phyloP scores from a whole-genome alignment of 192 early-diverging fungal genomes.

The Backusella tuberculispora region DNA sequence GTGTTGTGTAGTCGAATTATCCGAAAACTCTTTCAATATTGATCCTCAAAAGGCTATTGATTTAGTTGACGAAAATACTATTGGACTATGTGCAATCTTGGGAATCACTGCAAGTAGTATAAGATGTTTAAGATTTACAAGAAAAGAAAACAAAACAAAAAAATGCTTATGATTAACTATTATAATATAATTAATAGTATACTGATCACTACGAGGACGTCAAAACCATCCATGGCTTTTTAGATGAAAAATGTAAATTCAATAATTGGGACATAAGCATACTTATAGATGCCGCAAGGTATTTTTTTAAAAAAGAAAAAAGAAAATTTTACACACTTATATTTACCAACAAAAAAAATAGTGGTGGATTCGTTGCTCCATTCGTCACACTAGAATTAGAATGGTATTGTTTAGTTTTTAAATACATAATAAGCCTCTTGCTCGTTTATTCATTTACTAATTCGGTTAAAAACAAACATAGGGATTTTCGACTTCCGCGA shows the following conservation, averaged over 20 bases:
- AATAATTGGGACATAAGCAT: constrained; percentile 74
- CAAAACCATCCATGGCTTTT: constrained; percentile 57
- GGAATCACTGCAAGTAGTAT: constrained; percentile 59
- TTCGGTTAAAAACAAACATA: neutral
- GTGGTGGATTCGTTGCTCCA: constrained; percentile 84
- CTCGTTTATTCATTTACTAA: neutral
- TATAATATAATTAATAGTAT: constrained; percentile 40
- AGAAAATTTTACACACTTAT: no score
- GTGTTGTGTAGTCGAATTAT: constrained; percentile 31
- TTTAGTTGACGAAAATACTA: constrained; percentile 84
- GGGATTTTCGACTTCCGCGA: constrained; percentile 61
- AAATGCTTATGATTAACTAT: neutral
- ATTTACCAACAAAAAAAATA: neutral
- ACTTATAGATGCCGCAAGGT: constrained; percentile 80
- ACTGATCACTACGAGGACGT: constrained; percentile 87
- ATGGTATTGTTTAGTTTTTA: constrained; percentile 54
- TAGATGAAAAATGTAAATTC: constrained; percentile 62
- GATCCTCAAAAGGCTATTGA: constrained; percentile 67
- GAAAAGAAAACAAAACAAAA: neutral
- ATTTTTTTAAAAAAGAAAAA: neutral
- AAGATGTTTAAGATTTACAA: no score
- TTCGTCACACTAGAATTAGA: constrained; percentile 74
- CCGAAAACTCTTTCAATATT: constrained; percentile 53
- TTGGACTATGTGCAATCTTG: constrained; percentile 76
- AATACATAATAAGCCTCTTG: neutral